Base-by-base conservation (phyloP, 2,329 filamentous ascomycete genomes). In the Tothia fuscella region DNA sequence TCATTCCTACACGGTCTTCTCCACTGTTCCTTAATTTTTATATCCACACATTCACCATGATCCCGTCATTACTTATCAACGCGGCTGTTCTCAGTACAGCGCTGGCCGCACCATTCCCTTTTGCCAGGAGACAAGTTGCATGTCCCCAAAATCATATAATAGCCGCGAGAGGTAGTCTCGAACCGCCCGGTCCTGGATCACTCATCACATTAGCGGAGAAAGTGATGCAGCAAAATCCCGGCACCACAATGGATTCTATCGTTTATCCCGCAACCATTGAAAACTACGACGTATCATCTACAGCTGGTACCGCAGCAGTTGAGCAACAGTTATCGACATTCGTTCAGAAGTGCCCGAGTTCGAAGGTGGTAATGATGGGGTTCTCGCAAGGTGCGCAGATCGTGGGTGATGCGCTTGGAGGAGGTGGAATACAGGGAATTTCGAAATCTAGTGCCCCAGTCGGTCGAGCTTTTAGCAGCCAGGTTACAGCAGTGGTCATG, bases 261-360 rank as follows among this genome's bases (percentile, higher is more conserved):
- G 37, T 39, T 9, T 39, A 39, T 31, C 37, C 37, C 14, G 37
- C 37, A 14, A 39, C 24, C 14, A 31, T 31, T 16, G 37, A 39
- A 17, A 39, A 39, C 6, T 39, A 39, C 14, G 37, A 19, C 5
- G 37, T 26, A 21, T 29, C 25, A 19, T 29, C 37, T 13, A 13
- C 22, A 28, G 30, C 16, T 31, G 37, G 37, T 13, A 29, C 25
- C 17, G 24, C n/a, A 14, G 25, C 24, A 39, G 37, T 39, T 9
- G 14, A 20, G 25, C 13, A 39, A 4, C 26, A 28, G 37, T 9
- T 39, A 26, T 21, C n/a, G 17, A 22, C 19, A 14, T 29, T 29
- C 25, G 24, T 39, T 3, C 25, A 39, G 25, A 39, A 12, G 24
- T 39, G 37, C 21, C 37, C 37, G n/a, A 29, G 14, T 20, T 13